phyloP scores from a whole-genome alignment of 2,329 filamentous ascomycete genomes.

The Pezicula radicicola region DNA sequence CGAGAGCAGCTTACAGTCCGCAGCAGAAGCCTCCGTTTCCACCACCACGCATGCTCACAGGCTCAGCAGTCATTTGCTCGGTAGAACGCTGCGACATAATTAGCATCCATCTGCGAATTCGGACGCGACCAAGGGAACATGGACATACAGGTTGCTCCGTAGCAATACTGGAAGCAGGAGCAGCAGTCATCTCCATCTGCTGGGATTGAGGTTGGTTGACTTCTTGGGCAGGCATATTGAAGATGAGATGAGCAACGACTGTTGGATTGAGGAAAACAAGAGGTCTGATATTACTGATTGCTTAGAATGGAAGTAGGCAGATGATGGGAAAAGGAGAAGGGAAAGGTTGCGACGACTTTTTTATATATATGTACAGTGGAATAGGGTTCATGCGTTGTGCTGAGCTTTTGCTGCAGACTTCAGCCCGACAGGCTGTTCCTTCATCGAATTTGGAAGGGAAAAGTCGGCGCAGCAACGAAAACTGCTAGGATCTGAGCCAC shows the following conservation, averaged over 20 bases:
- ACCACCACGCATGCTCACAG: conserved; percentile 32
- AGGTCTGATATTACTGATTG: not conserved
- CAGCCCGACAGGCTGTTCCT: not conserved
- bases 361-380: not conserved
- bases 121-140: not conserved
- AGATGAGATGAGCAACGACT: not conserved
- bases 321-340: not conserved
- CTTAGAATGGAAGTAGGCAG: not conserved
- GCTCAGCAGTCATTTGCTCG: conserved; percentile 26
- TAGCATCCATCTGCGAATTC: not conserved
- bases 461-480: not conserved
- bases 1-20: conserved; percentile 18
- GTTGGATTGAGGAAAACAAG: not conserved
- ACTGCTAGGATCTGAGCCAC: not conserved
- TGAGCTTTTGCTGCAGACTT: not conserved
- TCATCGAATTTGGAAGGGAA: not conserved
- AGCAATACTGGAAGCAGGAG: conserved; percentile 5
- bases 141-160: conserved; percentile 23
- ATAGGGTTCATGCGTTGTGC: not conserved
- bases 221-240: conserved; percentile 27
- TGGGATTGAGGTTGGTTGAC: conserved; percentile 23
- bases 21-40: conserved; percentile 22
- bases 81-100: conserved; percentile 13
- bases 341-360: not conserved
- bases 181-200: conserved; percentile 21